Percentiles rank a stretch among this genome's conserved stretches.
Evolutionary conservation across 345 rosid genomes (phyloP).

Genomic region (Lepidium sativum): DNA sequence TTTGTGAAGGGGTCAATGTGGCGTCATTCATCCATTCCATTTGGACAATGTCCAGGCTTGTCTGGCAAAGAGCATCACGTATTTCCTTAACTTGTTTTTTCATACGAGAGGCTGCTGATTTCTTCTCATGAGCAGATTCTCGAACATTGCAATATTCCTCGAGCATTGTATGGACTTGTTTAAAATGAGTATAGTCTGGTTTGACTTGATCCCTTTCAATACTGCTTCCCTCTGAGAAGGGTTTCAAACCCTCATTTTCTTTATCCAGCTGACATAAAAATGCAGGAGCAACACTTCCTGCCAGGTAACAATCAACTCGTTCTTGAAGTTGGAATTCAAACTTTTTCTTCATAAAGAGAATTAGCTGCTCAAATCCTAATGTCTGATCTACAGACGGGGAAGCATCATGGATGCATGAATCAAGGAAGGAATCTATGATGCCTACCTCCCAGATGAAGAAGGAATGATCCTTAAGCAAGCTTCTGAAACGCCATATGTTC

Average conservation of each 20-base stretch:
- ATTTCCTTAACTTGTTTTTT: conserved; percentile 64
- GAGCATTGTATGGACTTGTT: conserved; percentile 62
- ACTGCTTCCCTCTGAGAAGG: conserved; percentile 39
- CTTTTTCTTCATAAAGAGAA: conserved; percentile 61
- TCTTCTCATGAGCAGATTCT: conserved; percentile 80
- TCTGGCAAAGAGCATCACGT: conserved; percentile 56
- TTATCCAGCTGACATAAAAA: conserved; percentile 54
- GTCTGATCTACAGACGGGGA: conserved; percentile 62
- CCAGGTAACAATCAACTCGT: conserved; percentile 51
- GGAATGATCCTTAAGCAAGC: conserved; percentile 44
- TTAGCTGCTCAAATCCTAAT: conserved; percentile 84
- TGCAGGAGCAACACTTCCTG: conserved; percentile 51
- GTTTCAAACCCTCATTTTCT: conserved; percentile 51
- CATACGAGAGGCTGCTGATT: conserved; percentile 65
- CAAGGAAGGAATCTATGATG: conserved; percentile 71
- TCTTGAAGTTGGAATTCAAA: conserved; percentile 69
- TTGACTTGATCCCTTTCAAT: conserved; percentile 31
- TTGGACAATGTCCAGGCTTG: conserved; percentile 67
- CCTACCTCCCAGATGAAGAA: conserved; percentile 86
- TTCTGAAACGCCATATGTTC: conserved; percentile 61
- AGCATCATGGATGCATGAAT: conserved; percentile 71
- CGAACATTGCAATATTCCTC: conserved; percentile 79
- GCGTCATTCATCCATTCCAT: conserved; percentile 87
- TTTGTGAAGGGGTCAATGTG: conserved; percentile 50
- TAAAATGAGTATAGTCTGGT: conserved; percentile 39